Evolutionary conservation across 2,329 filamentous ascomycete genomes (phyloP), one percentile per base, ranked within the genome.

Genomic region (Paecilomyces sp.): DNA sequence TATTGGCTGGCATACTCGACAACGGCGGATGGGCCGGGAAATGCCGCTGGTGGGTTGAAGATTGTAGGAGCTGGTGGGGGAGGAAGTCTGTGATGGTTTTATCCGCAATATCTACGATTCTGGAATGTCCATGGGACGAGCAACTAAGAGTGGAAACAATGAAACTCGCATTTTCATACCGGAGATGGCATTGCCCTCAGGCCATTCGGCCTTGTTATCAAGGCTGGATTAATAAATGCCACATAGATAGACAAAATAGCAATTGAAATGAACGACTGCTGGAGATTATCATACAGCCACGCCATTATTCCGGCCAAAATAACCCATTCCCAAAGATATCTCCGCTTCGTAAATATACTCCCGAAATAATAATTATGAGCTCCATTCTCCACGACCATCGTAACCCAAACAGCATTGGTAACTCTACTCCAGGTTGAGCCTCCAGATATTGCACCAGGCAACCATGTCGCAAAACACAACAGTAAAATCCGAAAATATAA

Each of bases 1-100:
- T 81, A 81, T 62, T 80, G 77, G 75, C 64, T 81, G 61, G 79
- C 79, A 8, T 81, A 80, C 66, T 79, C 78, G 34, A 74, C 73
- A 9, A 76, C 75, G 36, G 71, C 74, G 18, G 78, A 80, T 66
- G 73, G 72, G 8, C 68, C 69, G 13, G 74, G 74, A 34, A 71
- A 69, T 60, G 68, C 67, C 30, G 68, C 74, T 25, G 75, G 73
- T 2, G 78, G 78, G 3, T 66, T 81, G 67, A 79, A 75, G 67
- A 80, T 81, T 66, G 72, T 81, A 28, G 79, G 79, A 51, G 78
- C 77, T 56, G 77, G 70, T 50, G 77, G 76, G 56, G 77, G 75
- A 56, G 77, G 75, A 22, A 67, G 66, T 24, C 60, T 75, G 50
- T 75, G 63, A 66, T 57, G 41, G 8, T 6, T 47, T 47, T 5